phyloP scores from a whole-genome alignment of 176 grass and related monocot species.

The Carex parvula region DNA sequence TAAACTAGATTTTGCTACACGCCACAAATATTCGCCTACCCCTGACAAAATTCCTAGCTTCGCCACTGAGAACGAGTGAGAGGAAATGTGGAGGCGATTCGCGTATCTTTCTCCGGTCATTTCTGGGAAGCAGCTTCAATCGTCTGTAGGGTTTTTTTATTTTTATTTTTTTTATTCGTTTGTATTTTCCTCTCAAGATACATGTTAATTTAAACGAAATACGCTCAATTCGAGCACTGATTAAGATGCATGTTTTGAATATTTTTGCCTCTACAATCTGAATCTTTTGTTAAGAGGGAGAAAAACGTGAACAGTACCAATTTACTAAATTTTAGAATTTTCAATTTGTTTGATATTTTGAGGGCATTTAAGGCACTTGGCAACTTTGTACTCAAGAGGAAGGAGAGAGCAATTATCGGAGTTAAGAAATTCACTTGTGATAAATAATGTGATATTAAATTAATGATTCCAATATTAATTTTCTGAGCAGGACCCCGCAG shows the following conservation, averaged over 20 bases:
- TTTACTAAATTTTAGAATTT: neutral
- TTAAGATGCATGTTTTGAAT: conserved; percentile 2
- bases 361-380: neutral
- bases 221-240: neutral
- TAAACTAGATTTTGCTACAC: too few species aligned
- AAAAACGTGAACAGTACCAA: neutral
- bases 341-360: neutral
- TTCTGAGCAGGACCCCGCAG: conserved; percentile 3
- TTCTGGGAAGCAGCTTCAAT: conserved; percentile 15
- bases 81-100: conserved; percentile 32
- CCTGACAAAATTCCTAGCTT: too few species aligned
- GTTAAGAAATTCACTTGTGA: neutral
- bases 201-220: neutral
- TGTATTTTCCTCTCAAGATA: neutral
- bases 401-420: neutral
- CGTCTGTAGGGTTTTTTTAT: neutral
- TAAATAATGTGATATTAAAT: neutral
- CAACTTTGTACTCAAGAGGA: neutral
- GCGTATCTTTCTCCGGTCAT: neutral
- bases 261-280: neutral
- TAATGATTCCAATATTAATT: neutral
- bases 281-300: neutral
- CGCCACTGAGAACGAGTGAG: neutral
- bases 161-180: conserved; percentile 2
- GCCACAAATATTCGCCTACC: too few species aligned